A percentile compares a stretch with the other conserved stretches of the same genome.
These are phyloP conservation scores for Trichoderma cornu-damae DNA, from an alignment of 2,329 filamentous ascomycete genomes.

Conservation along the genomic window DNA sequence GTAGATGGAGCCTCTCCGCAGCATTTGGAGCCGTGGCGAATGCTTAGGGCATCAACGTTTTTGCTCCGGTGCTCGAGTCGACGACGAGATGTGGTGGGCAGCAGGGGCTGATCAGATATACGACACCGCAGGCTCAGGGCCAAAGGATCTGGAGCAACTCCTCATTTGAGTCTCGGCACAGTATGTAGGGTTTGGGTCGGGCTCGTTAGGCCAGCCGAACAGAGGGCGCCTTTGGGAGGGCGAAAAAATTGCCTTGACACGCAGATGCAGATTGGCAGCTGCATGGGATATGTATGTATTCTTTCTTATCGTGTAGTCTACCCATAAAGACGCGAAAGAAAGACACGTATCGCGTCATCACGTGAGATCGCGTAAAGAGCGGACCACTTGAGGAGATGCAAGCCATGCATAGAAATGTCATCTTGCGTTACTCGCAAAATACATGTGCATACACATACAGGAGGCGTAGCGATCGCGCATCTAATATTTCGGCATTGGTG, in stretches of 20 bases:
- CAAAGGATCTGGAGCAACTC: neutral
- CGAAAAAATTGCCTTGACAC: neutral
- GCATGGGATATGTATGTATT: neutral
- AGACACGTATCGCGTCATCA: slow-evolving; percentile 33
- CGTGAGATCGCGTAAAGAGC: slow-evolving; percentile 36
- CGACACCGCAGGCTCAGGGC: neutral
- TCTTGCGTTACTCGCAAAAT: neutral
- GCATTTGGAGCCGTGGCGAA: slow-evolving; percentile 23
- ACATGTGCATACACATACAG: neutral
- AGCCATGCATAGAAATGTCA: neutral
- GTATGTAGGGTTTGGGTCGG: neutral
- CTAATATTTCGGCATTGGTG: neutral
- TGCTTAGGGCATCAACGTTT: slow-evolving; percentile 19
- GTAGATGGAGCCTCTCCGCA: slow-evolving; percentile 39
- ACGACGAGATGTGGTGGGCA: neutral
- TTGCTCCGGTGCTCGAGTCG: neutral
- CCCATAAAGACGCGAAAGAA: slow-evolving; percentile 1
- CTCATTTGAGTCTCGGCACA: slow-evolving; percentile 4
- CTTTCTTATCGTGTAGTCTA: neutral
- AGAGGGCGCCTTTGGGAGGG: neutral
- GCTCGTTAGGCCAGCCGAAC: neutral
- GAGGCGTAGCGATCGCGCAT: neutral
- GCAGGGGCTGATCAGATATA: neutral
- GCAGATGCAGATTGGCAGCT: neutral
- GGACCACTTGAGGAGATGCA: slow-evolving; percentile 1